Percentiles rank a stretch among this genome's conserved stretches.
phyloP scores from a whole-genome alignment of 106 monocot species.

The Dactylorhiza incarnata region DNA sequence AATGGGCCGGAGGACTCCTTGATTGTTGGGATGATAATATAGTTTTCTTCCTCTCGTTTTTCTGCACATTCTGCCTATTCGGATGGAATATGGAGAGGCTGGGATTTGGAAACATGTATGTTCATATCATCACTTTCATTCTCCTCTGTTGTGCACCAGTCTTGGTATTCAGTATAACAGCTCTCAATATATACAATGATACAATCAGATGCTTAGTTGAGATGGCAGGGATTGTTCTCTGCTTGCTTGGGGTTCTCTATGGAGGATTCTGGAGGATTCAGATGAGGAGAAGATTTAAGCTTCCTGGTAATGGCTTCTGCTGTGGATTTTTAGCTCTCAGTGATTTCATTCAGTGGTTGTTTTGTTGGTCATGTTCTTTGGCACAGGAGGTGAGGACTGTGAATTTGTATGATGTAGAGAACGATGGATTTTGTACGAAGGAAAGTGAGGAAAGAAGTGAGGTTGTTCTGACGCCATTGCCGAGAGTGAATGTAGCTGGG shows the following conservation, averaged over 20 bases:
- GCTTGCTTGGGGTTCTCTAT: slow-evolving; percentile 36
- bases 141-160: slow-evolving; percentile 46
- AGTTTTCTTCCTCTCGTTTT: slow-evolving; percentile 34
- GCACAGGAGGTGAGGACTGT: slow-evolving; percentile 69
- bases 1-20: slow-evolving; percentile 52
- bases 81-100: slow-evolving; percentile 81
- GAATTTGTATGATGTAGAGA: slow-evolving; percentile 43
- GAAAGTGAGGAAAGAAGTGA: not conserved
- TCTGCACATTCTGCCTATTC: slow-evolving; percentile 59
- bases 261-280: slow-evolving; percentile 61
- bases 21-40: slow-evolving; percentile 36
- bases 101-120: slow-evolving; percentile 75
- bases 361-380: slow-evolving; percentile 51
- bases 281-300: slow-evolving; percentile 51
- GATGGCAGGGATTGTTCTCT: slow-evolving; percentile 26
- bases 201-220: slow-evolving; percentile 9
- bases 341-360: slow-evolving; percentile 49
- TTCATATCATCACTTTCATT: slow-evolving; percentile 51
- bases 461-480: slow-evolving; percentile 7
- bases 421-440: slow-evolving; percentile 11
- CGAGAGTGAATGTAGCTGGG: slow-evolving; percentile 9
- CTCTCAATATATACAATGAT: slow-evolving; percentile 33
- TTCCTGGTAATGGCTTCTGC: slow-evolving; percentile 23
- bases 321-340: slow-evolving; percentile 11
- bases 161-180: slow-evolving; percentile 33